Conservation (phyloP, 306 rosid genomes). For the Medicago ruthenica region DNA sequence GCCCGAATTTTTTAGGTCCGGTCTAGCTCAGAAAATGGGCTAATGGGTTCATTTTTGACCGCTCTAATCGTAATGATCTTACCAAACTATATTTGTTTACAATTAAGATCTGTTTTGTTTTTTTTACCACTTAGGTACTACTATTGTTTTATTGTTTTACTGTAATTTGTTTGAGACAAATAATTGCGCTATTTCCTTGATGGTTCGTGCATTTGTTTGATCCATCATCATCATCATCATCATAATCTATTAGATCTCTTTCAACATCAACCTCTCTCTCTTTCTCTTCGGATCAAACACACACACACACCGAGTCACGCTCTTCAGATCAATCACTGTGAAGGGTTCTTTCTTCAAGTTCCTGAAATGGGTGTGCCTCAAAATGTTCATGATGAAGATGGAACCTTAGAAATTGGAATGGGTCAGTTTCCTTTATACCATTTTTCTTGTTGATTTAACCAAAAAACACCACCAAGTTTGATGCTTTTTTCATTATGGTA, state of each 20-base stretch:
- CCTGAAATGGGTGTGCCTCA: slow-evolving; percentile 64
- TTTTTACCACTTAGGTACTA: too few relatives aligned
- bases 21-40: too few relatives aligned
- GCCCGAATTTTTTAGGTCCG: too few relatives aligned
- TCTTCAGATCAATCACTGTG: slow-evolving; percentile 29
- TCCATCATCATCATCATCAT: slow-evolving; percentile 5
- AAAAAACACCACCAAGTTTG: background rate
- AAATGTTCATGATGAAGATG: slow-evolving; percentile 74
- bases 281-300: slow-evolving; percentile 28
- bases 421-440: slow-evolving; percentile 53
- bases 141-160: too few relatives aligned
- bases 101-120: too few relatives aligned
- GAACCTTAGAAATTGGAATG: slow-evolving; percentile 89
- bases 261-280: slow-evolving; percentile 41
- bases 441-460: slow-evolving; percentile 10
- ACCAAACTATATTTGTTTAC: too few relatives aligned
- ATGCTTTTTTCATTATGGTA: background rate
- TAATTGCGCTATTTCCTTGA: background rate
- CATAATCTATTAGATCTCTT: slow-evolving; percentile 47
- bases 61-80: too few relatives aligned
- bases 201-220: background rate
- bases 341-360: slow-evolving; percentile 36
- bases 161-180: background rate
- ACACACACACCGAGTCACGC: background rate
- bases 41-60: too few relatives aligned